phyloP scores from a whole-genome alignment of 2,329 filamentous ascomycete species.

The Nothophaeocryptopus gaeumannii region DNA sequence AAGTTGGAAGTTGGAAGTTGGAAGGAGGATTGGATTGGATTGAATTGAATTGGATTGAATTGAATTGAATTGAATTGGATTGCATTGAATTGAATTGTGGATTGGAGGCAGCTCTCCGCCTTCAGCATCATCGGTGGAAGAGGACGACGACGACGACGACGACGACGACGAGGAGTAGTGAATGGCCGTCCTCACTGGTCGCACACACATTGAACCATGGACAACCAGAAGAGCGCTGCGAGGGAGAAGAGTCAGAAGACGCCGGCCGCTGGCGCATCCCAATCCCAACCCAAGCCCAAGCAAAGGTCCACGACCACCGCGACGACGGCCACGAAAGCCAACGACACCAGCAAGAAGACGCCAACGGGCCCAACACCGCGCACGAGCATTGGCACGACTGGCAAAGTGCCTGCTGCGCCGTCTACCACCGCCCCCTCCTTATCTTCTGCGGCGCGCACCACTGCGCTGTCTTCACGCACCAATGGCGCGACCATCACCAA shows the following conservation, averaged over 20 bases:
- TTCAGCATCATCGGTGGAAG: too few species aligned
- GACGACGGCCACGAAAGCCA: conserved; percentile 1
- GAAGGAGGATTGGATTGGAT: too few species aligned
- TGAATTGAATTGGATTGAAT: too few species aligned
- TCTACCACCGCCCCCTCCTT: conserved; percentile 1
- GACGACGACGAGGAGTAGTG: too few species aligned
- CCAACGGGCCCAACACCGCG: conserved; percentile 1
- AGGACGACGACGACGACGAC: too few species aligned
- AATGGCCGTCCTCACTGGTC: too few species aligned
- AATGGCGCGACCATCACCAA: conserved; percentile 19
- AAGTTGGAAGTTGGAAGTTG: too few species aligned
- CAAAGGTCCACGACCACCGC: background rate
- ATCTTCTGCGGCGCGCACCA: conserved; percentile 10
- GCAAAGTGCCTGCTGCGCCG: background rate
- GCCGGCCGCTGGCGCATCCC: conserved; percentile 3
- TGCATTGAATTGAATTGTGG: too few species aligned
- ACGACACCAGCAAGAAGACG: conserved; percentile 9
- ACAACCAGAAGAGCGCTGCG: background rate
- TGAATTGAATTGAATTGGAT: too few species aligned
- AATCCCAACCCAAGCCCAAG: too few species aligned
- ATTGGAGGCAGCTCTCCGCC: too few species aligned
- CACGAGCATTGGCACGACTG: conserved; percentile 1
- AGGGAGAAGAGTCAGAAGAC: background rate
- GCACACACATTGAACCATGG: conserved; percentile 1
- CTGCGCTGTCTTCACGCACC: conserved; percentile 18